Evolutionary conservation across 108 stramenopile species (phyloP).

Genomic region (Stephanodiscus minutulus): DNA sequence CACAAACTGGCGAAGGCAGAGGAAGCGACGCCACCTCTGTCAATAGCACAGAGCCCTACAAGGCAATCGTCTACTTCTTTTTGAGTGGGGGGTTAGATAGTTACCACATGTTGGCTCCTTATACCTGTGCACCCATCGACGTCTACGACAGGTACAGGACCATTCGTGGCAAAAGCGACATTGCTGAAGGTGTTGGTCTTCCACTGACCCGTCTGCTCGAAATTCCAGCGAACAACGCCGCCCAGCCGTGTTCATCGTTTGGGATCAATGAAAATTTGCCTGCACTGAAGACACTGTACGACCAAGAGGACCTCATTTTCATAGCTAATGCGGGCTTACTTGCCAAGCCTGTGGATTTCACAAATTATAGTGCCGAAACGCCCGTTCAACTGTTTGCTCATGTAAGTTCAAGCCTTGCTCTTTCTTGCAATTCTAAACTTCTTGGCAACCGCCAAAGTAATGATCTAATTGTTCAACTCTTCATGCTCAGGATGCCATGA

Average conservation of each 20-base stretch:
- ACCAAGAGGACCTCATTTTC: constrained; percentile 41
- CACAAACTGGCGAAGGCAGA: constrained; percentile 28
- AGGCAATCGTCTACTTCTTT: constrained; percentile 64
- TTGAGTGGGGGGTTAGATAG: constrained; percentile 62
- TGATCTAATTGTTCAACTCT: neutral
- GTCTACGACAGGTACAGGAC: constrained; percentile 46
- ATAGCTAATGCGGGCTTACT: constrained; percentile 57
- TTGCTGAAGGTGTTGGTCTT: constrained; percentile 38
- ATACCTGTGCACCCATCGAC: constrained; percentile 35
- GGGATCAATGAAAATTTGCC: constrained; percentile 54
- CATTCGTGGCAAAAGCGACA: constrained; percentile 46
- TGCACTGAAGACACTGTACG: constrained; percentile 40
- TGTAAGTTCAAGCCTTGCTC: neutral
- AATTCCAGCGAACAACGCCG: constrained; percentile 41
- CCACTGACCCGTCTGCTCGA: constrained; percentile 19
- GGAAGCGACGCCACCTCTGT: neutral
- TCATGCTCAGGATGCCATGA: constrained; percentile 38
- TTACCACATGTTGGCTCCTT: constrained; percentile 64
- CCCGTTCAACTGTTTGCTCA: constrained; percentile 64
- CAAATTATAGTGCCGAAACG: constrained; percentile 39
- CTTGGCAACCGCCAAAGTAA: neutral
- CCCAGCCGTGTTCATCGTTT: constrained; percentile 48
- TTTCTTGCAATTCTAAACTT: neutral
- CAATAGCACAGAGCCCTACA: constrained; percentile 51
- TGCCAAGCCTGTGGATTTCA: constrained; percentile 35